Evolutionary conservation across 2,329 filamentous ascomycete species (phyloP).

Genomic region (Eutypa lata): DNA sequence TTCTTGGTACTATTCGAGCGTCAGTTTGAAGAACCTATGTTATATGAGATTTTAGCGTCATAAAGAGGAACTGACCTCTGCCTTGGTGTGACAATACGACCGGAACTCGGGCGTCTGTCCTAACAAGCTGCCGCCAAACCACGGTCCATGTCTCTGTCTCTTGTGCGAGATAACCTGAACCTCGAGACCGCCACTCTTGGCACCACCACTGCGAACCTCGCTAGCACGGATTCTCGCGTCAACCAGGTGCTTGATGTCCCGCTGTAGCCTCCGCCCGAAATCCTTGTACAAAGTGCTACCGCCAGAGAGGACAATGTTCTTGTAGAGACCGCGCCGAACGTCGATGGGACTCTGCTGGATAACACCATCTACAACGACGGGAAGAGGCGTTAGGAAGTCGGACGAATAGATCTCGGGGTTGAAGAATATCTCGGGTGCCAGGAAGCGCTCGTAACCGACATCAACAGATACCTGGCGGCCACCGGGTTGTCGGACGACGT

Average conservation of each 20-base stretch:
- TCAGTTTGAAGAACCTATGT: slow-evolving; percentile 1
- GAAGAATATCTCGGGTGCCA: slow-evolving; percentile 99
- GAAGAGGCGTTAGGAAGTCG: slow-evolving; percentile 93
- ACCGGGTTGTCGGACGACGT: slow-evolving; percentile 81
- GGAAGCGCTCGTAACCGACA: slow-evolving; percentile 95
- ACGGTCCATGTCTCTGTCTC: slow-evolving; percentile 93
- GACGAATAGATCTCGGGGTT: slow-evolving; percentile 99
- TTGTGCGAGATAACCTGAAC: slow-evolving; percentile 98
- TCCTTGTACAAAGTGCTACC: slow-evolving; percentile 98
- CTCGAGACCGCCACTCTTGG: slow-evolving; percentile 88
- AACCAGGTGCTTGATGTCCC: slow-evolving; percentile 94
- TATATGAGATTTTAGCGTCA: not conserved
- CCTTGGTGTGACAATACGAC: slow-evolving; percentile 97
- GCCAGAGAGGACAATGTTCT: slow-evolving; percentile 98
- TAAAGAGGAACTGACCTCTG: slow-evolving; percentile 48
- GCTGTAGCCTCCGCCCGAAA: slow-evolving; percentile 91
- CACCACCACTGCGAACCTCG: slow-evolving; percentile 86
- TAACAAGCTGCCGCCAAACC: slow-evolving; percentile 95
- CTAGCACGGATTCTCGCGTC: slow-evolving; percentile 90
- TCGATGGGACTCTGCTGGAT: slow-evolving; percentile 98
- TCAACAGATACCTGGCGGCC: slow-evolving; percentile 84
- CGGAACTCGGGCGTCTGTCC: slow-evolving; percentile 98
- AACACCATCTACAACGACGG: slow-evolving; percentile 89
- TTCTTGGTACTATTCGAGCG: slow-evolving; percentile 72
- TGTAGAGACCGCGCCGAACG: slow-evolving; percentile 94